phyloP scores from a whole-genome alignment of 2,329 filamentous ascomycete species.

The Neonectria magnoliae region DNA sequence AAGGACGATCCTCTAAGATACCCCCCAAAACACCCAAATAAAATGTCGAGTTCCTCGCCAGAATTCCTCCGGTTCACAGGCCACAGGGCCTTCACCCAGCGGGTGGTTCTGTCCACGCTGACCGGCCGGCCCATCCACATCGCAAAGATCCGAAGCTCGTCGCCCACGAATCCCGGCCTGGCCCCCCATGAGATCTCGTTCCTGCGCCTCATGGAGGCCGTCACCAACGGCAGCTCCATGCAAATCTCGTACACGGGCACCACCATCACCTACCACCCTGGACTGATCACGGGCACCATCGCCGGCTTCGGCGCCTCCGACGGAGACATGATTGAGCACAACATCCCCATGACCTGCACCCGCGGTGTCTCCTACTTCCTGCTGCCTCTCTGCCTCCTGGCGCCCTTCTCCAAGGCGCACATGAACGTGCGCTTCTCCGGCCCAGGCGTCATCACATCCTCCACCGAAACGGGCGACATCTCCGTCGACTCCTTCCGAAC shows the following conservation, averaged over 20 bases:
- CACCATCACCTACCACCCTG: conserved; percentile 89
- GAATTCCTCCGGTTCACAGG: conserved; percentile 81
- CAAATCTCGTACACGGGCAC: conserved; percentile 98
- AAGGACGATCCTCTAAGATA: conserved; percentile 34
- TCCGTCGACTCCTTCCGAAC: conserved; percentile 94
- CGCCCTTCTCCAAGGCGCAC: conserved; percentile 91
- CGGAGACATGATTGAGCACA: conserved; percentile 82
- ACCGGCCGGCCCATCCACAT: conserved; percentile 91
- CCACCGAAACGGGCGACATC: conserved; percentile 85
- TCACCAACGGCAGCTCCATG: conserved; percentile 95
- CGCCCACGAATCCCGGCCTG: conserved; percentile 87
- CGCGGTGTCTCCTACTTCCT: conserved; percentile 93
- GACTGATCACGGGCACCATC: conserved; percentile 87
- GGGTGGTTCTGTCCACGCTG: conserved; percentile 89
- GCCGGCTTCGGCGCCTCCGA: conserved; percentile 76
- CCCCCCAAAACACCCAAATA: conserved; percentile 30
- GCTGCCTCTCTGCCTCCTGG: conserved; percentile 86
- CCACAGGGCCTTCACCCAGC: conserved; percentile 83
- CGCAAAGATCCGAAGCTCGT: conserved; percentile 90
- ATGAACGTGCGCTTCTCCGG: conserved; percentile 92
- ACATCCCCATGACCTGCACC: conserved; percentile 78
- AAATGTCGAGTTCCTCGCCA: conserved; percentile 57
- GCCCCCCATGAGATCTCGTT: conserved; percentile 95
- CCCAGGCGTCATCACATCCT: conserved; percentile 89
- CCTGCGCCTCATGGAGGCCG: conserved; percentile 88